Percentiles rank a stretch among this genome's conserved stretches.
phyloP scores from a whole-genome alignment of 2,329 filamentous ascomycete genomes.

The Sporothrix pallida region DNA sequence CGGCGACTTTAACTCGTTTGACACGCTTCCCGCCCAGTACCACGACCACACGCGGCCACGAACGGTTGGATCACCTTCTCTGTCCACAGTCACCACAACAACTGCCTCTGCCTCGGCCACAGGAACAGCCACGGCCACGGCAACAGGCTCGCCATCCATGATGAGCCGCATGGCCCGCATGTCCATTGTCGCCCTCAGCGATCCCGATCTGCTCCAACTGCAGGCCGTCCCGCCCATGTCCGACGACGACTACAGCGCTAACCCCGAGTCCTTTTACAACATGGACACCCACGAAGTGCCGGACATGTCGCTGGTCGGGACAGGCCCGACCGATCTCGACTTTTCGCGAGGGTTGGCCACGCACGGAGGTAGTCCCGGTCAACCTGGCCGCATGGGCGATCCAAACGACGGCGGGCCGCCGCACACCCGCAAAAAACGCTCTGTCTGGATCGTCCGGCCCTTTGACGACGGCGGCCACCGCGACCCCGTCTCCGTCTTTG shows the following conservation, averaged over 20 bases:
- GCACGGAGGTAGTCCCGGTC: background rate
- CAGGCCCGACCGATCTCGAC: background rate
- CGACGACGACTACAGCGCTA: slow-evolving; percentile 35
- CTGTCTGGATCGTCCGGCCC: slow-evolving; percentile 44
- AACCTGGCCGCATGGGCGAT: slow-evolving; percentile 1
- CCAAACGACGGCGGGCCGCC: slow-evolving; percentile 22
- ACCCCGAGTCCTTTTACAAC: slow-evolving; percentile 41
- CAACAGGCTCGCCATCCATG: background rate
- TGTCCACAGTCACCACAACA: background rate
- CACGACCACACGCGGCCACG: background rate
- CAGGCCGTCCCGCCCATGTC: slow-evolving; percentile 34
- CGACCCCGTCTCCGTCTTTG: slow-evolving; percentile 40
- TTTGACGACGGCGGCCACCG: slow-evolving; percentile 39
- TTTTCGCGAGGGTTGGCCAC: background rate
- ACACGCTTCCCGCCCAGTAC: background rate
- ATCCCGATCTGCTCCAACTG: slow-evolving; percentile 37
- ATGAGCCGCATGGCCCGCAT: slow-evolving; percentile 22
- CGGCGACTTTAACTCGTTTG: slow-evolving; percentile 3
- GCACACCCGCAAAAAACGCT: slow-evolving; percentile 37
- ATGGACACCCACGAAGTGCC: slow-evolving; percentile 39
- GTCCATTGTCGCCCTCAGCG: slow-evolving; percentile 38
- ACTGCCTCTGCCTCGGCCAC: background rate
- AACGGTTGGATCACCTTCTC: background rate
- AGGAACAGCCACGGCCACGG: background rate
- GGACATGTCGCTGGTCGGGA: background rate